Evolutionary conservation across 495 filamentous ascomycete species (phyloP).

Genomic region (Polyplosphaeria fusca): DNA sequence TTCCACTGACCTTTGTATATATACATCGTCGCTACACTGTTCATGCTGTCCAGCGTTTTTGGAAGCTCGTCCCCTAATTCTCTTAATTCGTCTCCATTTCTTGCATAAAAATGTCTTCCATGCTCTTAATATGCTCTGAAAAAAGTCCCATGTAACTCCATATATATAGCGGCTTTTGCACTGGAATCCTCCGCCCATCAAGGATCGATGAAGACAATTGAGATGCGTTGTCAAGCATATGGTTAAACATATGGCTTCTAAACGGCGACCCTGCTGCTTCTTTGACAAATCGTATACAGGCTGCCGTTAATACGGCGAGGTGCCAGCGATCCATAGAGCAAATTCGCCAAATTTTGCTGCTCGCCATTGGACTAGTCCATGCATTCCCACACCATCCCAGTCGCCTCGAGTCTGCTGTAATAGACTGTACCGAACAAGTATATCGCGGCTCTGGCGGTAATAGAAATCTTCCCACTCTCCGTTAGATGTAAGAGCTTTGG

Average conservation of each 20-base stretch:
- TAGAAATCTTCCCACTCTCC: slow-evolving; percentile 34
- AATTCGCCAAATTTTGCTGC: slow-evolving; percentile 16
- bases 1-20: neutral
- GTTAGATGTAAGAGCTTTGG: slow-evolving; percentile 18
- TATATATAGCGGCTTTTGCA: neutral
- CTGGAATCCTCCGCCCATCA: neutral
- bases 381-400: slow-evolving; percentile 36
- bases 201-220: neutral
- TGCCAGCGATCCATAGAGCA: neutral
- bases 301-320: neutral
- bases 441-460: slow-evolving; percentile 31
- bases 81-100: neutral
- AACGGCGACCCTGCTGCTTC: neutral
- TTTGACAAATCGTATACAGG: neutral
- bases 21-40: neutral
- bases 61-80: neutral
- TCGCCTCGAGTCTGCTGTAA: slow-evolving; percentile 28
- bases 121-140: neutral
- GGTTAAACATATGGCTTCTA: neutral
- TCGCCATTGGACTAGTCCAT: slow-evolving; percentile 33
- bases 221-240: too few species aligned
- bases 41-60: neutral
- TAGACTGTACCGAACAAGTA: slow-evolving; percentile 34
- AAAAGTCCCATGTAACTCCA: neutral
- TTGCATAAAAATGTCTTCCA: neutral